Evolutionary conservation across 2,329 filamentous ascomycete genomes (phyloP).

Genomic region (Aspergillus felis): DNA sequence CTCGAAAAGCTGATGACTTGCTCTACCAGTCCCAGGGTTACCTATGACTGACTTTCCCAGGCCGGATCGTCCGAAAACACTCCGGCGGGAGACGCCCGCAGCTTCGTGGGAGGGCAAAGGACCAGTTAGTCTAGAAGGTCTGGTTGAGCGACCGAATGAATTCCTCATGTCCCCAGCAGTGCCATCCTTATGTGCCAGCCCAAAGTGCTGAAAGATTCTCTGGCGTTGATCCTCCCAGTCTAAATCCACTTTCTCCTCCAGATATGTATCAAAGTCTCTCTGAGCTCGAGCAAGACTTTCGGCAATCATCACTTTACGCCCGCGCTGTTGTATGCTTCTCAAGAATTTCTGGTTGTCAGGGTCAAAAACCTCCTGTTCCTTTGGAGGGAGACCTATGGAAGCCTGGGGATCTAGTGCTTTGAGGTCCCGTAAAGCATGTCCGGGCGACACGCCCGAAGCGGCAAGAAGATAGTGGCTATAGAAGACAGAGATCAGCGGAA

Average conservation of each 20-base stretch:
- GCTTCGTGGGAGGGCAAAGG: conserved; percentile 42
- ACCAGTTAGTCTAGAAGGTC: conserved; percentile 37
- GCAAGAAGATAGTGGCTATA: conserved; percentile 83
- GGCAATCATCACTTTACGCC: conserved; percentile 83
- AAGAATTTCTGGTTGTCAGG: conserved; percentile 68
- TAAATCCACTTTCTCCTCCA: conserved; percentile 91
- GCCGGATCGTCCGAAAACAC: conserved; percentile 64
- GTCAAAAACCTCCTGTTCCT: conserved; percentile 44
- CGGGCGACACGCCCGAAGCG: conserved; percentile 87
- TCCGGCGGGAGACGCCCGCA: conserved; percentile 42
- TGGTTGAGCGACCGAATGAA: conserved; percentile 50
- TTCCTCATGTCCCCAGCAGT: conserved; percentile 37
- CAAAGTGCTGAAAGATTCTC: conserved; percentile 94
- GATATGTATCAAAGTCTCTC: conserved; percentile 85
- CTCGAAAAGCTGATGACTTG: conserved; percentile 61
- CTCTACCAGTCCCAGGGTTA: conserved; percentile 62
- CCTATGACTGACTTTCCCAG: conserved; percentile 86
- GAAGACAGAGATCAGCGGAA: conserved; percentile 8
- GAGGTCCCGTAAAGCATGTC: conserved; percentile 79
- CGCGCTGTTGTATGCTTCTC: conserved; percentile 81
- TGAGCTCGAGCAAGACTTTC: conserved; percentile 88
- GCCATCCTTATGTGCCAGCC: conserved; percentile 59
- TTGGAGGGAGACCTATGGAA: conserved; percentile 39
- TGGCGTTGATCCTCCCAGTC: conserved; percentile 94
- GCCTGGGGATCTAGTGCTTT: conserved; percentile 71